Conservation (phyloP, 1,284 basidiomycete species). For the Pseudozyma thailandica region DNA sequence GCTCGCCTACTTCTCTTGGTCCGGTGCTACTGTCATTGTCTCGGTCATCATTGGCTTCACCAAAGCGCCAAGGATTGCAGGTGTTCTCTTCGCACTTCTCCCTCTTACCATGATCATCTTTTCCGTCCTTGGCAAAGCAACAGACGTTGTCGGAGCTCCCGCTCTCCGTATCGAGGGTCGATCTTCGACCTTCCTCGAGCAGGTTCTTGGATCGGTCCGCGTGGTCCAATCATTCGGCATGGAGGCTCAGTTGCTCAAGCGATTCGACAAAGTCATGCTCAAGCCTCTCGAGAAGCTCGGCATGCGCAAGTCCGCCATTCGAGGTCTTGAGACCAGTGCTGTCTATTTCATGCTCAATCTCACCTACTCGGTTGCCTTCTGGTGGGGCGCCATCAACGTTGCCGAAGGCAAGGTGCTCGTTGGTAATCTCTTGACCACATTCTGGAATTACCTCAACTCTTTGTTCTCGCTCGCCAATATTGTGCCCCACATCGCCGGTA, state of each 20-base stretch:
- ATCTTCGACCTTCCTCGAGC: constrained; percentile 69
- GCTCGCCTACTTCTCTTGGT: constrained; percentile 68
- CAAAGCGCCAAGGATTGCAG: constrained; percentile 68
- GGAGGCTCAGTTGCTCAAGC: constrained; percentile 62
- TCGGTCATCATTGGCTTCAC: constrained; percentile 68
- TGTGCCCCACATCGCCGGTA: constrained; percentile 59
- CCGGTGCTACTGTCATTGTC: constrained; percentile 63
- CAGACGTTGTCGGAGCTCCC: constrained; percentile 60
- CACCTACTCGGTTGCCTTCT: constrained; percentile 58
- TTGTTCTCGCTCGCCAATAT: constrained; percentile 64
- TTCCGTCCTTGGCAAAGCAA: constrained; percentile 60
- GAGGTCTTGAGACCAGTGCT: constrained; percentile 51
- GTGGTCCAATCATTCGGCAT: constrained; percentile 70
- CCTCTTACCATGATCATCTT: constrained; percentile 68
- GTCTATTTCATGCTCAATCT: constrained; percentile 58
- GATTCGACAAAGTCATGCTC: constrained; percentile 66
- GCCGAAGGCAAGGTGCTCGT: constrained; percentile 45
- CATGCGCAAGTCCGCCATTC: constrained; percentile 60
- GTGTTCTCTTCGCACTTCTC: constrained; percentile 69
- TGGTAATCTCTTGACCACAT: constrained; percentile 56
- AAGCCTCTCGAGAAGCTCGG: constrained; percentile 65
- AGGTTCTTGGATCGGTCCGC: constrained; percentile 69
- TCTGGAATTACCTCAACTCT: constrained; percentile 64
- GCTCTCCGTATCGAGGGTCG: constrained; percentile 67
- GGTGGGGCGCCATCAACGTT: constrained; percentile 59